Base-by-base conservation (phyloP, 1,139 yeast genomes). In the Taphrina pruni region DNA sequence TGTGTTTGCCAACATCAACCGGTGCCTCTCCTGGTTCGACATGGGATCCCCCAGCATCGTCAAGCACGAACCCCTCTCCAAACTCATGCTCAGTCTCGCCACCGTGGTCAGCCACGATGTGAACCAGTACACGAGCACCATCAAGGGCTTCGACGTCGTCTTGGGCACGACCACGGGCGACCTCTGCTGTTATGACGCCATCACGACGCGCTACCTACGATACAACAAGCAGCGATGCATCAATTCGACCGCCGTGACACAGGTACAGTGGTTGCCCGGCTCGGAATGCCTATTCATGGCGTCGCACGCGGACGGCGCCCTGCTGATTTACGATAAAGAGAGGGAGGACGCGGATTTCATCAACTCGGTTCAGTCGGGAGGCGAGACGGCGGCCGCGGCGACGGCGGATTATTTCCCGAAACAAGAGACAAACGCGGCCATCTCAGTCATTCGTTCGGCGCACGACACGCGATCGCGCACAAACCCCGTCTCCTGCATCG, bases 401-500 rank as follows among this genome's bases (percentile, higher is more conserved):
- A 26, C 32, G 32, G 58, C 45, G 48, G 71, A 70, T 12, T 69
- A 68, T 36, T 57, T 61, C 50, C 68, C 56, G 51, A 57, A 41
- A n/a, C 55, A 45, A 35, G 66, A 41, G 35, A 52, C 45, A 38
- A 69, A 55, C 32, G 69, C 70, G 46, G 73, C 73, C 21, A 65
- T 72, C 35, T 69, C 70, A 43, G 72, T 72, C 17, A 36, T 70
- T 38, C 71, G 70, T 48, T 70, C 72, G 35, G 65, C 71, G 39
- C 60, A 60, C 41, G 75, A 64, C 73, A 75, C 66, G 62, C 64
- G 67, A 38, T 72, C 61, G 51, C 70, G 74, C 69, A 65, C 69
- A 65, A 83, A 84, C 72, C 85, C 86, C 6, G 79, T 88, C 36
- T 87, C 88, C 0, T 90, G 87, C 73, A 85, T 87, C 76, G 87